Percentiles rank a stretch among this genome's conserved stretches.
These are phyloP conservation scores for Phytopythium oedochilum DNA, from an alignment of 352 stramenopile genomes.

Conservation along the genomic window DNA sequence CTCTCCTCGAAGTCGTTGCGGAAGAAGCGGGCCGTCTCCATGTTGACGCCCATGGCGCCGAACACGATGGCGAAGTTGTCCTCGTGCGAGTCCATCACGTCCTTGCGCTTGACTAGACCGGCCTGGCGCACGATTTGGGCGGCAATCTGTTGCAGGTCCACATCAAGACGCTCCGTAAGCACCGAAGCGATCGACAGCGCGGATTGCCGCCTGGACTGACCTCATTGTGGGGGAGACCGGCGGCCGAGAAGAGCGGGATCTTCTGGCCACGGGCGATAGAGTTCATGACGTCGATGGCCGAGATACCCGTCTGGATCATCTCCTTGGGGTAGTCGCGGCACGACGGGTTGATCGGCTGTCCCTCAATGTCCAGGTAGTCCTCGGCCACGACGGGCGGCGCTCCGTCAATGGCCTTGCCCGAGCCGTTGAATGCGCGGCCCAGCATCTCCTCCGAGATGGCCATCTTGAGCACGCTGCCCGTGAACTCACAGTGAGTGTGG, in stretches of 20 bases:
- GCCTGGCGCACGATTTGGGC: conserved; percentile 99
- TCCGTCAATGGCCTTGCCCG: conserved; percentile 97
- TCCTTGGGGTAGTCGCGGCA: conserved; percentile 99
- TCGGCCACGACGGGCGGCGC: conserved; percentile 97
- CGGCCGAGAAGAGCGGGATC: conserved; percentile 99
- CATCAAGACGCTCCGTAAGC: no score
- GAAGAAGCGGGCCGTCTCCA: conserved; percentile 98
- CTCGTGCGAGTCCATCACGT: conserved; percentile 97
- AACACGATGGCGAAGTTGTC: conserved; percentile 99
- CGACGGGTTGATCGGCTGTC: conserved; percentile 98
- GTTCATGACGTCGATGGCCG: conserved; percentile 99
- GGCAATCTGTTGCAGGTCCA: conserved; percentile 74
- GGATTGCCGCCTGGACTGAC: conserved; percentile 17
- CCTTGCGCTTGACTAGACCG: conserved; percentile 98
- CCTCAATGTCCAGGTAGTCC: conserved; percentile 99
- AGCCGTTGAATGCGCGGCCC: conserved; percentile 96
- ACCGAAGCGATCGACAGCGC: no score
- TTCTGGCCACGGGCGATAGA: conserved; percentile 99
- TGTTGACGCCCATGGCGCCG: conserved; percentile 99
- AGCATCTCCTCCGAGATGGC: conserved; percentile 99
- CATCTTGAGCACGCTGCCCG: conserved; percentile 98
- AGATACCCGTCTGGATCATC: conserved; percentile 99
- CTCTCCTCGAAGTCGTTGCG: conserved; percentile 97
- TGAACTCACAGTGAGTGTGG: conserved; percentile 98
- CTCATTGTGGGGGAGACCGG: conserved; percentile 98